Percentiles rank a stretch among this genome's conserved stretches.
These are phyloP conservation scores for Leccinum sublutescens DNA, from an alignment of 768 basidiomycete species.

Conservation along the genomic window DNA sequence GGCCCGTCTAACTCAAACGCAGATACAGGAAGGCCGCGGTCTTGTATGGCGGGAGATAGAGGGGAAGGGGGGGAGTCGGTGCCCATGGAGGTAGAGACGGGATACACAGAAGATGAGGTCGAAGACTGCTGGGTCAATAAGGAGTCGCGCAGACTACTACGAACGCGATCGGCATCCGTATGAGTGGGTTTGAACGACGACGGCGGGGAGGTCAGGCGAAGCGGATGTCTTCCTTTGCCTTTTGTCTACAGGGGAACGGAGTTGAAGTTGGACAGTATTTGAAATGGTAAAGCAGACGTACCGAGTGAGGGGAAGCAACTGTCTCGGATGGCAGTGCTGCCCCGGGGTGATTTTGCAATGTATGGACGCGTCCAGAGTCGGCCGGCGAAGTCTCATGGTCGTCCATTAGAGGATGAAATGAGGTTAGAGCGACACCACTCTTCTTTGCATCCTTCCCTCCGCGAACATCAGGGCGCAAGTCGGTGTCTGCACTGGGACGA, in stretches of 20 bases:
- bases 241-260: conserved; percentile 28
- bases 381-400: conserved; percentile 9
- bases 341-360: conserved; percentile 11
- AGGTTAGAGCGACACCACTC: conserved; percentile 24
- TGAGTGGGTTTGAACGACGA: conserved; percentile 32
- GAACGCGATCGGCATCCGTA: conserved; percentile 35
- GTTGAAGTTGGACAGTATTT: conserved; percentile 19
- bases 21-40: conserved; percentile 42
- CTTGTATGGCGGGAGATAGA: conserved; percentile 48
- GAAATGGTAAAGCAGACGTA: conserved; percentile 18
- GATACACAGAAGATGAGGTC: conserved; percentile 76
- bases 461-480: conserved; percentile 11
- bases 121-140: conserved; percentile 61
- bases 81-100: conserved; percentile 64
- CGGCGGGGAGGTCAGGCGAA: conserved; percentile 36
- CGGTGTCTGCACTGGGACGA: conserved; percentile 13
- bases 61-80: conserved; percentile 67
- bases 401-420: conserved; percentile 25
- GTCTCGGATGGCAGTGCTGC: conserved; percentile 14
- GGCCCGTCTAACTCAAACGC: conserved; percentile 49
- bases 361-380: background rate
- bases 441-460: conserved; percentile 18
- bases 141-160: conserved; percentile 57
- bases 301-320: conserved; percentile 14
- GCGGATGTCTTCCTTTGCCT: conserved; percentile 35